Conservation (phyloP, 371 early-diverging fungal species). For the Mucor indicus region DNA sequence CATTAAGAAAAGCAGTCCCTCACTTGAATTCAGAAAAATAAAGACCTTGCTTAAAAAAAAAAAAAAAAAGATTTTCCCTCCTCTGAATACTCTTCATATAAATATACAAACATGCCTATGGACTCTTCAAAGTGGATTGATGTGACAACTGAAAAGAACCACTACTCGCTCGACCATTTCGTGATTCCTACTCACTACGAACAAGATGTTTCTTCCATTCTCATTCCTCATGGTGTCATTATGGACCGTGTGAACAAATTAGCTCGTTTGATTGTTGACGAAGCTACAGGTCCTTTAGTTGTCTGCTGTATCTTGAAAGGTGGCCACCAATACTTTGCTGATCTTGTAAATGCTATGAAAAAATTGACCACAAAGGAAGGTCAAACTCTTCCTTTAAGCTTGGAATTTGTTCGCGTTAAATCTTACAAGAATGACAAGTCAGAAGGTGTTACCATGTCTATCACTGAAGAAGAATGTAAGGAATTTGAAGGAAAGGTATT, state of each 20-base stretch:
- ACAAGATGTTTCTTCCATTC: conserved; percentile 76
- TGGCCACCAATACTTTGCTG: conserved; percentile 86
- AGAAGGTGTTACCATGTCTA: conserved; percentile 84
- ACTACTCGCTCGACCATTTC: conserved; percentile 81
- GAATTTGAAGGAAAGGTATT: conserved; percentile 77
- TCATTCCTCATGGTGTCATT: conserved; percentile 93
- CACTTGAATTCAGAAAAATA: too few relatives aligned
- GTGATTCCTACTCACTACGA: conserved; percentile 86
- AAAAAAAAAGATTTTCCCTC: too few relatives aligned
- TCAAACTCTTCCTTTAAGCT: conserved; percentile 73
- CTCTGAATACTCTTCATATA: too few relatives aligned
- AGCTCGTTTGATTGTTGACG: conserved; percentile 70
- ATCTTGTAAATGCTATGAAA: conserved; percentile 85
- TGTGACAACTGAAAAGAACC: conserved; percentile 67
- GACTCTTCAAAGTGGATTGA: conserved; percentile 74
- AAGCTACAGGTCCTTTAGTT: conserved; percentile 69
- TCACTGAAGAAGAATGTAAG: conserved; percentile 81
- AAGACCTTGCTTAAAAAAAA: too few relatives aligned
- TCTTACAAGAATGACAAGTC: conserved; percentile 82
- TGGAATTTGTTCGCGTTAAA: conserved; percentile 92
- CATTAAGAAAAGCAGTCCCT: too few relatives aligned
- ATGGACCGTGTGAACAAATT: conserved; percentile 87
- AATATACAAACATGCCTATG: too few relatives aligned
- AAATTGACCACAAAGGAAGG: conserved; percentile 74
- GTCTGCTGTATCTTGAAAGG: conserved; percentile 93